Percentiles rank a stretch among this genome's conserved stretches.
Conservation (phyloP, 2,329 filamentous ascomycete genomes). For the Beauveria pseudobassiana region DNA sequence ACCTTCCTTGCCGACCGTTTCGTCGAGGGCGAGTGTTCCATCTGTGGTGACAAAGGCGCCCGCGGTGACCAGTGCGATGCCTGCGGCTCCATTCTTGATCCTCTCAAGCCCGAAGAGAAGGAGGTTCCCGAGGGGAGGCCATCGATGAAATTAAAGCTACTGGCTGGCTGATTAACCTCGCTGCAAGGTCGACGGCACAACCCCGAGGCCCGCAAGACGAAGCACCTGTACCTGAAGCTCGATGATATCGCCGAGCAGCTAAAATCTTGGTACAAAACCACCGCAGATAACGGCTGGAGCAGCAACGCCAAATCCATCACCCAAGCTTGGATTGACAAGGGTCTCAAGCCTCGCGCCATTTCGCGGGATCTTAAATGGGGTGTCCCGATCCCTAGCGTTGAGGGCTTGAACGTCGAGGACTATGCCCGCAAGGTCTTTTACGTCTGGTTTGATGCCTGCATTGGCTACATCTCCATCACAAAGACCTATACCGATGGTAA, state of each 20-base stretch:
- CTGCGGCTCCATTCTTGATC: constrained; percentile 65
- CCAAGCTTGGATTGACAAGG: constrained; percentile 74
- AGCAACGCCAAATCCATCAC: constrained; percentile 70
- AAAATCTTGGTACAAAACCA: constrained; percentile 67
- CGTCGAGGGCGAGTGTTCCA: constrained; percentile 71
- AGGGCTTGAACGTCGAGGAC: constrained; percentile 44
- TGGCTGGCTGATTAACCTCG: constrained; percentile 63
- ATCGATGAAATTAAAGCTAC: constrained; percentile 27
- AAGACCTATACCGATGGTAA: constrained; percentile 67
- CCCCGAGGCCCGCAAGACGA: constrained; percentile 72
- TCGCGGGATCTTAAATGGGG: constrained; percentile 93
- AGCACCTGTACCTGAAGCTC: constrained; percentile 82
- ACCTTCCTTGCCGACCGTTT: constrained; percentile 81
- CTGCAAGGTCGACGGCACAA: constrained; percentile 84
- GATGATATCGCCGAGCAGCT: constrained; percentile 75
- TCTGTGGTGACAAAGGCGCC: constrained; percentile 65
- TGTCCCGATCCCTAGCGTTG: constrained; percentile 44
- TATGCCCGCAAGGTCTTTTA: constrained; percentile 70
- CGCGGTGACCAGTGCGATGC: constrained; percentile 69
- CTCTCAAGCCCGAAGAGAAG: constrained; percentile 49
- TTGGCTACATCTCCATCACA: constrained; percentile 93
- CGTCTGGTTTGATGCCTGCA: constrained; percentile 88
- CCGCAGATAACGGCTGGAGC: constrained; percentile 72
- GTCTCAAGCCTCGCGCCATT: constrained; percentile 79
- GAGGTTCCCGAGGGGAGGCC: constrained; percentile 24